Base-by-base conservation (phyloP, 805 yeast species). In the Candida ponderosae region DNA sequence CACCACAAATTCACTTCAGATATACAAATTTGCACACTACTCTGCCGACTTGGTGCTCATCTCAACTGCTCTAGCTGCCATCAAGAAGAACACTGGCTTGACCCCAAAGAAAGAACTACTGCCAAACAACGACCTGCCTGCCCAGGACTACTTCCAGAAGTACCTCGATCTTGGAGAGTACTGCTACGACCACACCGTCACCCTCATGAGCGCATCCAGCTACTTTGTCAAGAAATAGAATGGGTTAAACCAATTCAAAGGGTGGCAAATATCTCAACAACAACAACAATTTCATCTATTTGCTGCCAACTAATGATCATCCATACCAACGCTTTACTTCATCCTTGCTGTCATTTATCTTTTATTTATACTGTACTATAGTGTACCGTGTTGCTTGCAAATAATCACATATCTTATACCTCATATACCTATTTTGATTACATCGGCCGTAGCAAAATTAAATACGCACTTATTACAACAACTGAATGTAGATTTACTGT, bases 121-220 rank as follows among this genome's bases (percentile, higher is more conserved):
- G n/a, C 65, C 65, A 16, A 59, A 61, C 11, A 66, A 68, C 38
- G 60, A 63, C 16, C 27, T 24, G 4, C 72, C 72, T 7, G 58
- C 73, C 5, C 69, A 68, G 45, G 62, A 65, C 29, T 78, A 77
- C 48, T 65, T 80, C 5, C 62, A 63, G 27, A 80, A 76, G 53
- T 93, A 89, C 55, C 68, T 93, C 44, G 82, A 77, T 36, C 54
- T 80, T 21, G 98, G 98, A n/a, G 98, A 93, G 53, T 76, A 78
- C 58, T 62, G 82, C 3, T 78, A 81, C 46, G 96, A 88, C 53
- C 72, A 75, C 38, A 65, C 81, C 17, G 80, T 82, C 10, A 81
- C 83, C 4, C 66, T 76, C 45, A 72, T 87, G 66, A 75, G 79
- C 31, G 67, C 80, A 6, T 83, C 95, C 2, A 71, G 74, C 16